These are phyloP conservation scores for Aristolochia californica DNA, from an alignment of 164 flowering plant species.

Conservation along the genomic window DNA sequence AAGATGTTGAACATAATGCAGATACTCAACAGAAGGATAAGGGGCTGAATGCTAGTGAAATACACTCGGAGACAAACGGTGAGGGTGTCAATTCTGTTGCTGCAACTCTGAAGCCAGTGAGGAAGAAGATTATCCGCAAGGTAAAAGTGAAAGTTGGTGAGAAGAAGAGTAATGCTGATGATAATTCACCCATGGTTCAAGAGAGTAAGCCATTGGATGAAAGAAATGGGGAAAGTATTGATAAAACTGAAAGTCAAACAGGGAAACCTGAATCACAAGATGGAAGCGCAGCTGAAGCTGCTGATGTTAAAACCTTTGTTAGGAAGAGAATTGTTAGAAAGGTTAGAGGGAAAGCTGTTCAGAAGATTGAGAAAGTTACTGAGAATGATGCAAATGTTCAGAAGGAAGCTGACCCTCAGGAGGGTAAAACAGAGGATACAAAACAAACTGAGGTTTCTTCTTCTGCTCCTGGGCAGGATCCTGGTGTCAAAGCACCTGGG, in stretches of 20 bases:
- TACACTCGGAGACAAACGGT: slow-evolving; percentile 13
- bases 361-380: slow-evolving; percentile 10
- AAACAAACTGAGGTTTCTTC: slow-evolving; percentile 23
- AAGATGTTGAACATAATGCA: slow-evolving; percentile 9
- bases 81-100: slow-evolving; percentile 16
- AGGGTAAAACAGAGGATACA: slow-evolving; percentile 22
- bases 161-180: slow-evolving; percentile 22
- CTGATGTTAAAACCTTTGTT: slow-evolving; percentile 18
- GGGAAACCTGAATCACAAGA: slow-evolving; percentile 23
- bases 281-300: slow-evolving; percentile 23
- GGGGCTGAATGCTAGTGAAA: slow-evolving; percentile 11
- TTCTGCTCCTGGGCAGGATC: slow-evolving; percentile 19
- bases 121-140: slow-evolving; percentile 58
- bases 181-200: slow-evolving; percentile 8
- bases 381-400: slow-evolving; percentile 21
- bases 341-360: slow-evolving; percentile 18
- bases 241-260: slow-evolving; percentile 4
- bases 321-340: slow-evolving; percentile 32
- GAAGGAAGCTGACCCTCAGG: slow-evolving; percentile 19
- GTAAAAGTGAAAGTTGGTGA: slow-evolving; percentile 48
- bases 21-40: slow-evolving; percentile 8
- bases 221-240: slow-evolving; percentile 19
- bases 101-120: slow-evolving; percentile 33
- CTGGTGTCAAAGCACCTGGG: slow-evolving; percentile 27
- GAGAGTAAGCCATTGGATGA: slow-evolving; percentile 24